Evolutionary conservation across 164 flowering plant species (phyloP).

Genomic region (Platanus orientalis): DNA sequence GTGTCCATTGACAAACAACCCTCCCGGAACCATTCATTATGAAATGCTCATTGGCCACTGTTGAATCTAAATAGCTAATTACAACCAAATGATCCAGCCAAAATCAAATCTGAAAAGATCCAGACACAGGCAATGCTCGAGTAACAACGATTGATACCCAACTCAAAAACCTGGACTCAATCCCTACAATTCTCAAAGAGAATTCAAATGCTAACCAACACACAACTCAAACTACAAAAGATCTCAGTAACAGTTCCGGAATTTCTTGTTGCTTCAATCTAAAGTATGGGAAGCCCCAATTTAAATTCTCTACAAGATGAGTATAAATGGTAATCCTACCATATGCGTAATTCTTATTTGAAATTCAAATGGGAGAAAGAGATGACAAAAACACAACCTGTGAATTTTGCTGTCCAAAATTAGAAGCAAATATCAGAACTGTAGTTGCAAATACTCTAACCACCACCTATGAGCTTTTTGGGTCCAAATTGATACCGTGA

Average conservation of each 20-base stretch:
- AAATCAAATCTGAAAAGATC: background rate
- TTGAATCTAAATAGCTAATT: slow-evolving; percentile 1
- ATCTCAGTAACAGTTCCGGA: background rate
- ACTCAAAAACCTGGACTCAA: no score
- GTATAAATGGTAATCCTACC: background rate
- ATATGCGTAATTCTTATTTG: background rate
- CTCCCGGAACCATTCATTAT: slow-evolving; percentile 51
- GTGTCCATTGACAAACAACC: slow-evolving; percentile 59
- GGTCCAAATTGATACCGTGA: background rate
- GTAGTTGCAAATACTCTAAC: background rate
- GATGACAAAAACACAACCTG: background rate
- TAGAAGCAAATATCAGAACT: background rate
- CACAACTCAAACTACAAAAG: no score
- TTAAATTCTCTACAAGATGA: background rate
- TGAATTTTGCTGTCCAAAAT: background rate
- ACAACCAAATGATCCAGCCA: background rate
- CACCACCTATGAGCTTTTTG: background rate
- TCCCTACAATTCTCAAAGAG: no score
- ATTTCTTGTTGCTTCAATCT: background rate
- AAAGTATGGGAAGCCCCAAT: background rate
- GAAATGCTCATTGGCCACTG: slow-evolving; percentile 49
- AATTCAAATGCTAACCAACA: no score
- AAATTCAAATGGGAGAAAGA: background rate
- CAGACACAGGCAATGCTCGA: background rate
- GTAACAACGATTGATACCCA: background rate